phyloP scores from a whole-genome alignment of 805 yeast genomes.

The Wickerhamomyces ciferrii region DNA sequence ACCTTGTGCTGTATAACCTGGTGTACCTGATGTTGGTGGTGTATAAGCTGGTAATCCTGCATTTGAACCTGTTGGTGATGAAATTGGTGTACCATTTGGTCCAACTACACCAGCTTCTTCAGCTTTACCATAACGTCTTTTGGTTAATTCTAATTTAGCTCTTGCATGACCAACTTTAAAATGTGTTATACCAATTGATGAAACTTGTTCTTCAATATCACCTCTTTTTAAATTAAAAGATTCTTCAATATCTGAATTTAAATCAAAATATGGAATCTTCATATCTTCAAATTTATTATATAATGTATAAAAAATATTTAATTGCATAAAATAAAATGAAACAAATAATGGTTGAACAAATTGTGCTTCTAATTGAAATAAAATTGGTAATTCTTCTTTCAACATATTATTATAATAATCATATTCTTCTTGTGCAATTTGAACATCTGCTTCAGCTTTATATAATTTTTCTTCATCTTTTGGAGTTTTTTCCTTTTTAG shows the following conservation, averaged over 20 bases:
- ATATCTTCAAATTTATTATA: conserved; percentile 90
- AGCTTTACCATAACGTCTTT: conserved; percentile 57
- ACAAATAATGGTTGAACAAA: conserved; percentile 92
- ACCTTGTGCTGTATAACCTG: conserved; percentile 19
- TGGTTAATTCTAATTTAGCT: conserved; percentile 76
- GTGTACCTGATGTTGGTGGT: conserved; percentile 17
- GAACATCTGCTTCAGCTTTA: conserved; percentile 83
- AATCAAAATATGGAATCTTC: conserved; percentile 94
- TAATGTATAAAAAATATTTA: conserved; percentile 91
- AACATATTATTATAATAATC: conserved; percentile 95
- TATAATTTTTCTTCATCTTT: conserved; percentile 92
- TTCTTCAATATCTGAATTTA: conserved; percentile 77
- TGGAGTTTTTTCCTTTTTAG: conserved; percentile 74
- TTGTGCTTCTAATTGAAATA: conserved; percentile 85
- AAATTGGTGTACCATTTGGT: conserved; percentile 19
- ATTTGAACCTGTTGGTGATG: conserved; percentile 15
- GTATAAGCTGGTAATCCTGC: conserved; percentile 30
- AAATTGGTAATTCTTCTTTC: conserved; percentile 81
- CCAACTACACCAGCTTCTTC: conserved; percentile 31
- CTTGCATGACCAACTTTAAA: conserved; percentile 88
- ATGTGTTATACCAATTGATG: conserved; percentile 83
- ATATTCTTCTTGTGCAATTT: conserved; percentile 90
- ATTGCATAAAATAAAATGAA: conserved; percentile 94
- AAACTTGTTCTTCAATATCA: conserved; percentile 83
- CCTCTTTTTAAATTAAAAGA: conserved; percentile 82